Percentiles rank a stretch among this genome's conserved stretches.
These are phyloP conservation scores for Raphanus hybrid DNA, from an alignment of 441 rosid genomes.

Conservation along the genomic window DNA sequence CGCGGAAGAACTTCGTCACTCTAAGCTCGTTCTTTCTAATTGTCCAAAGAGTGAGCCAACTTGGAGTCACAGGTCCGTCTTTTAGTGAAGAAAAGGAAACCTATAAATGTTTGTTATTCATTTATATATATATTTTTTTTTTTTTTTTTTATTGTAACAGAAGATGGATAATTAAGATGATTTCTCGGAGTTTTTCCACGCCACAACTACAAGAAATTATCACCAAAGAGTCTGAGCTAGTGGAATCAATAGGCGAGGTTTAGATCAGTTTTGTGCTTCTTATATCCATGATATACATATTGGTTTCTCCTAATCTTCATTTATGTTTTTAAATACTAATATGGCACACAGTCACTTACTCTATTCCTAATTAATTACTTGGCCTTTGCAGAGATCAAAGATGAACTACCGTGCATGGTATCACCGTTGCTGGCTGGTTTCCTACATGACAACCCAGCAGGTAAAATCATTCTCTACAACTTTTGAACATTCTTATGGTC, in stretches of 20 bases:
- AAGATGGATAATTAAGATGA: conserved; percentile 89
- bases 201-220: conserved; percentile 54
- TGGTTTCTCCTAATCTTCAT: conserved; percentile 24
- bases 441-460: conserved; percentile 77
- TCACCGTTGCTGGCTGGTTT: conserved; percentile 95
- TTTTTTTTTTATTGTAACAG: conserved; percentile 48
- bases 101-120: neutral
- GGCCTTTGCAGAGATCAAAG: conserved; percentile 76
- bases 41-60: conserved; percentile 93
- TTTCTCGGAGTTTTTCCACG: conserved; percentile 53
- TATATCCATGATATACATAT: conserved; percentile 29
- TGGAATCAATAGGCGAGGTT: conserved; percentile 92
- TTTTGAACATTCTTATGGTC: neutral
- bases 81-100: conserved; percentile 12
- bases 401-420: conserved; percentile 99
- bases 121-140: no score
- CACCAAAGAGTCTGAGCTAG: conserved; percentile 83
- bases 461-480: conserved; percentile 45
- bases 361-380: neutral
- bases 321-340: neutral
- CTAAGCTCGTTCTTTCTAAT: conserved; percentile 80
- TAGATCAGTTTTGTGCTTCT: conserved; percentile 58
- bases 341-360: neutral
- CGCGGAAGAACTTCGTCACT: conserved; percentile 71
- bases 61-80: conserved; percentile 85